A percentile compares a stretch with the other conserved stretches of the same genome.
Evolutionary conservation across 1,284 basidiomycete species (phyloP).

Genomic region (Cryptococcus jaspeensis): DNA sequence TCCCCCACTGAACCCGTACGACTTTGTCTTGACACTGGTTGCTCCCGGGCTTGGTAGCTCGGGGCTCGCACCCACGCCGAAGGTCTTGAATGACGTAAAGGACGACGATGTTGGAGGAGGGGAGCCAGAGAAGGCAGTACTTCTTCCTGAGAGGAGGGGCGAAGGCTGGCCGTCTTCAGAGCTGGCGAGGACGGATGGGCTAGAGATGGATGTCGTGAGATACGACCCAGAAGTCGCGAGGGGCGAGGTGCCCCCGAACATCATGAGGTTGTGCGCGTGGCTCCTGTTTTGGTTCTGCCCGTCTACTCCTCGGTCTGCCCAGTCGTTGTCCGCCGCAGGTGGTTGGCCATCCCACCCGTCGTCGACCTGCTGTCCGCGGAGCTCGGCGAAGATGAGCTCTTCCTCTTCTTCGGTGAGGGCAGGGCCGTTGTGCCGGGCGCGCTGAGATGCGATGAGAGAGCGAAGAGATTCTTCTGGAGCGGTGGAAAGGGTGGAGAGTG

Average conservation of each 20-base stretch:
- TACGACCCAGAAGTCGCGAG: constrained; percentile 4
- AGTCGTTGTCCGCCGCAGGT: constrained; percentile 15
- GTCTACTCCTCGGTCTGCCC: neutral
- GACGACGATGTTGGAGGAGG: constrained; percentile 12
- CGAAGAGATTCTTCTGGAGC: constrained; percentile 39
- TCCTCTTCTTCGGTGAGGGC: constrained; percentile 45
- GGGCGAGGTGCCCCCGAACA: neutral
- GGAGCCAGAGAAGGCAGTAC: neutral
- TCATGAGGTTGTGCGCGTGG: neutral
- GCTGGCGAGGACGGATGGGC: constrained; percentile 13
- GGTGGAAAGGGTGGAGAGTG: constrained; percentile 21
- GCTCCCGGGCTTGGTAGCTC: constrained; percentile 1
- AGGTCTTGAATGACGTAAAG: constrained; percentile 32
- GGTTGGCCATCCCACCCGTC: constrained; percentile 39
- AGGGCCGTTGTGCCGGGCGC: constrained; percentile 35
- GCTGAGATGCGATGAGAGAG: constrained; percentile 39
- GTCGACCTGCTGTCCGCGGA: constrained; percentile 17
- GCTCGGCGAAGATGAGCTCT: constrained; percentile 43
- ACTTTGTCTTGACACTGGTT: constrained; percentile 24
- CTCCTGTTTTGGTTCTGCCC: constrained; percentile 2
- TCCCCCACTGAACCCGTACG: constrained; percentile 43
- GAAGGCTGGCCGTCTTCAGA: constrained; percentile 3
- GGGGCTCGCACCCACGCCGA: constrained; percentile 17
- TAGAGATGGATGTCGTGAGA: constrained; percentile 16
- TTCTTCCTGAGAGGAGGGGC: neutral